Evolutionary conservation across 169 alveolate species (phyloP).

Genomic region (Haemoproteus tartakovskyi): DNA sequence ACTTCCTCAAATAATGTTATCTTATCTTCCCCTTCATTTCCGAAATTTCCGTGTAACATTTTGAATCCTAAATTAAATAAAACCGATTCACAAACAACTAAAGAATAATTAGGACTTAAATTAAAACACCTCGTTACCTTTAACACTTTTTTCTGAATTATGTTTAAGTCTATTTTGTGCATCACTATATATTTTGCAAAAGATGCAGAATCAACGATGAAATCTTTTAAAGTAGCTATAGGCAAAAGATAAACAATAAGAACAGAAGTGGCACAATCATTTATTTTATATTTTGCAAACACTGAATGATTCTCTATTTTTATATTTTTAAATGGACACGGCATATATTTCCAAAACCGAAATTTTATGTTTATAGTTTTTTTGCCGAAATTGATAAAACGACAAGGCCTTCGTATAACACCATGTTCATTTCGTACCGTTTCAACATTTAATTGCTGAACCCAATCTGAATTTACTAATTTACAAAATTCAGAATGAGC

Average conservation of each 20-base stretch:
- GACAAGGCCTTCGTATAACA: not conserved
- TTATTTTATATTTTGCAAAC: slow-evolving; percentile 2
- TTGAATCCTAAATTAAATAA: slow-evolving; percentile 29
- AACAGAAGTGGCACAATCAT: slow-evolving; percentile 10
- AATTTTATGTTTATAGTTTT: slow-evolving; percentile 27
- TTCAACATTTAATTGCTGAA: no score
- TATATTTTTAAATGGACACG: slow-evolving; percentile 30
- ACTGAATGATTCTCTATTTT: not conserved
- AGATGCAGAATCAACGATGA: slow-evolving; percentile 28
- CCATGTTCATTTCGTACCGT: not conserved
- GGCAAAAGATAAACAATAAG: slow-evolving; percentile 25
- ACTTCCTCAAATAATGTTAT: no score
- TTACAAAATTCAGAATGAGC: no score
- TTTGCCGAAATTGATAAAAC: not conserved
- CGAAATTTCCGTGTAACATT: slow-evolving; percentile 2
- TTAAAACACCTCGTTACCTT: slow-evolving; percentile 18
- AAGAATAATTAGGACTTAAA: slow-evolving; percentile 46
- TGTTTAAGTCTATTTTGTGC: slow-evolving; percentile 47
- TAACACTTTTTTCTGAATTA: slow-evolving; percentile 56
- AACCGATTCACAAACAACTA: slow-evolving; percentile 54
- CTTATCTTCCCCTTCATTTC: no score
- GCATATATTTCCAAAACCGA: slow-evolving; percentile 59
- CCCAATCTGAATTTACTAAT: no score
- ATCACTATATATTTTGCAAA: slow-evolving; percentile 35
- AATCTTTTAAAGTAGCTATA: slow-evolving; percentile 45